phyloP scores from a whole-genome alignment of 345 rosid genomes.

The Citrus medica region DNA sequence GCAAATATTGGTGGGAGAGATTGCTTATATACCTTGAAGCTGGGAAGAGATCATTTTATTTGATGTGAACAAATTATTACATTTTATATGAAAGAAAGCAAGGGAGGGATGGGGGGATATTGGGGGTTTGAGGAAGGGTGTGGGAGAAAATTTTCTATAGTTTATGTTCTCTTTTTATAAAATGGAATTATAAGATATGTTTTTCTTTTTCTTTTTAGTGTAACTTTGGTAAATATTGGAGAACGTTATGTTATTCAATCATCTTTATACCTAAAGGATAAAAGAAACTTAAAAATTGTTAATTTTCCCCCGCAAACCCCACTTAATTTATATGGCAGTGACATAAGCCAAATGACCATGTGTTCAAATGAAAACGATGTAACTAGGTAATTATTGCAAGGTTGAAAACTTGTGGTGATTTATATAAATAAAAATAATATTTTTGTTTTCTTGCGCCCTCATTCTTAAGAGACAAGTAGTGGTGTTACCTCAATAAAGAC shows the following conservation, averaged over 20 bases:
- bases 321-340: not conserved
- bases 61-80: not conserved
- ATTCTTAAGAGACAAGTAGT: conserved; percentile 16
- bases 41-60: conserved; percentile 8
- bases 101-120: not conserved
- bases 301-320: no score
- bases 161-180: conserved; percentile 37
- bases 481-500: conserved; percentile 30
- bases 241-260: not conserved
- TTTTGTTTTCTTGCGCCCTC: not conserved
- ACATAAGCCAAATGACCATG: not conserved
- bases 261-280: no score
- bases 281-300: no score
- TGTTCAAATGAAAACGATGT: not conserved
- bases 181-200: conserved; percentile 10
- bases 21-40: conserved; percentile 38
- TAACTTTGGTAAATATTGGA: not conserved
- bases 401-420: no score
- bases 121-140: not conserved
- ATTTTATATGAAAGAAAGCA: conserved; percentile 1
- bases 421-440: not conserved
- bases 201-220: conserved; percentile 1
- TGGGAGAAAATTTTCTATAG: conserved; percentile 20
- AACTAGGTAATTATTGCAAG: conserved; percentile 1
- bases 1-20: conserved; percentile 24